These are phyloP conservation scores for Ophiostoma ips DNA, from an alignment of 2,329 filamentous ascomycete species.

Conservation along the genomic window DNA sequence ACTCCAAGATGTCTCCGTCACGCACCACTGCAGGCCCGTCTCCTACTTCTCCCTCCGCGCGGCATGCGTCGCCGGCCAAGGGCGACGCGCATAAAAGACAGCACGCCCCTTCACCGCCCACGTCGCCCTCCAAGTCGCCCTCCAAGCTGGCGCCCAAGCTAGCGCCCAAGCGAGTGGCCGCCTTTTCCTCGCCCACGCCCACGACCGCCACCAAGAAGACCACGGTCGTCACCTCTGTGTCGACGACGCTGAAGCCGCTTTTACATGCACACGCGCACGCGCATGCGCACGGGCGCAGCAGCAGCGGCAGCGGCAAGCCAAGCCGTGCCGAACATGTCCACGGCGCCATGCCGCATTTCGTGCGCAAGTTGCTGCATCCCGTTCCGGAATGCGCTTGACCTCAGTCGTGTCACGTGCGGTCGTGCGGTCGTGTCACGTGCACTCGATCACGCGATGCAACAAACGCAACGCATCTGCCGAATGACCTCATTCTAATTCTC, in stretches of 20 bases:
- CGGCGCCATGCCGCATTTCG: conserved; percentile 22
- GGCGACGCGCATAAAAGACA: conserved; percentile 1
- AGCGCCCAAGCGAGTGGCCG: not conserved
- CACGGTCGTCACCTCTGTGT: conserved; percentile 13
- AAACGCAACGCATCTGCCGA: no score
- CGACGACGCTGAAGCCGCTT: not conserved
- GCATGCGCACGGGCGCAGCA: not conserved
- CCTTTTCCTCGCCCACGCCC: not conserved
- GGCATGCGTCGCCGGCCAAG: conserved; percentile 15
- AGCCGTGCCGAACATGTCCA: conserved; percentile 21
- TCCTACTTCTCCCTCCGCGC: conserved; percentile 29
- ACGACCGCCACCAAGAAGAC: conserved; percentile 4
- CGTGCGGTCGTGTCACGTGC: no score
- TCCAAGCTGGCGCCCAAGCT: conserved; percentile 1
- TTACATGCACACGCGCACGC: no score
- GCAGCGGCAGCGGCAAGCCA: conserved; percentile 22
- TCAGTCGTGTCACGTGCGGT: no score
- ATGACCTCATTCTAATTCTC: not conserved
- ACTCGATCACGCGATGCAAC: no score
- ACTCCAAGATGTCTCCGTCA: conserved; percentile 3
- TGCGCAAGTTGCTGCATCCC: conserved; percentile 24
- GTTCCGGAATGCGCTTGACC: conserved; percentile 15
- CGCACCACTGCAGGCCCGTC: conserved; percentile 49
- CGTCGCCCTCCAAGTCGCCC: conserved; percentile 22
- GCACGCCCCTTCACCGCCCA: conserved; percentile 1